phyloP scores from a whole-genome alignment of 768 basidiomycete species.

The Artomyces pyxidatus region DNA sequence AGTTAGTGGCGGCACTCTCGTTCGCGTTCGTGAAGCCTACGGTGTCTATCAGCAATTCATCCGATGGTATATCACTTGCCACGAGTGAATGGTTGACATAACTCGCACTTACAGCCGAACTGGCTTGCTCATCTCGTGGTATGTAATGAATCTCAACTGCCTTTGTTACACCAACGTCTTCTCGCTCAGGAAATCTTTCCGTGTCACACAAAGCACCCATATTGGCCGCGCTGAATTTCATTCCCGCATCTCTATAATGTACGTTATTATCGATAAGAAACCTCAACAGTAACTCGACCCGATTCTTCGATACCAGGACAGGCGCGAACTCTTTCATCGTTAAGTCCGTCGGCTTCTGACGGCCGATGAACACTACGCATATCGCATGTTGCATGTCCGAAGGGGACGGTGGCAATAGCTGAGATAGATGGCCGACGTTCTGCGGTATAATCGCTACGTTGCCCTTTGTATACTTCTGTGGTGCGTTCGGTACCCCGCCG shows the following conservation, averaged over 20 bases:
- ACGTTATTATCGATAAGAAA: background rate
- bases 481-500: background rate
- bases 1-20: background rate
- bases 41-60: background rate
- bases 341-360: background rate
- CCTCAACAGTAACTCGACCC: background rate
- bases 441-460: slow-evolving; percentile 1
- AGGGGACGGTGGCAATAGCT: background rate
- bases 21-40: background rate
- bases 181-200: background rate
- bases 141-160: background rate
- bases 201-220: background rate
- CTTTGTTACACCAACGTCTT: background rate
- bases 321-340: background rate
- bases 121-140: background rate
- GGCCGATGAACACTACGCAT: background rate
- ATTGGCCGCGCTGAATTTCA: background rate
- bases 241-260: background rate
- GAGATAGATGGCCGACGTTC: background rate
- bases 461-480: background rate
- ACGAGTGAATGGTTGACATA: background rate
- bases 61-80: background rate
- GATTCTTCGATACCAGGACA: background rate
- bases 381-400: background rate
- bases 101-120: background rate